Evolutionary conservation across 345 rosid genomes (phyloP).

Genomic region (Pistacia vera): DNA sequence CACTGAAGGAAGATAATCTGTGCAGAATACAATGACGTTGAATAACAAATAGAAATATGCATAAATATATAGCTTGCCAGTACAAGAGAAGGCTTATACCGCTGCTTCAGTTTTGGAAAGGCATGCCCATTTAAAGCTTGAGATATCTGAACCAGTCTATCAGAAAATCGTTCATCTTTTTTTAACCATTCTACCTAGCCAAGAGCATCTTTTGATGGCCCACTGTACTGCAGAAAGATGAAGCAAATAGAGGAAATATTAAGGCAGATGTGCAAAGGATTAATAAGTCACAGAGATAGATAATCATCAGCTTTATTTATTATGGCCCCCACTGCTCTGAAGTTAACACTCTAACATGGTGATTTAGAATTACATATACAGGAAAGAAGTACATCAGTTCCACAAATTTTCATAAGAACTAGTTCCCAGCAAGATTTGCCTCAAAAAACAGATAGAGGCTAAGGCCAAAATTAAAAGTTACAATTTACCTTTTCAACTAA

Average conservation of each 20-base stretch:
- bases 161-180: slow-evolving; percentile 66
- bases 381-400: background rate
- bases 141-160: slow-evolving; percentile 79
- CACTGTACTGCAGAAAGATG: slow-evolving; percentile 79
- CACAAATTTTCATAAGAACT: background rate
- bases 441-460: no score
- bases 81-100: slow-evolving; percentile 84
- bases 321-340: background rate
- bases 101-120: slow-evolving; percentile 83
- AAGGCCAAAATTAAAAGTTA: no score
- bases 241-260: slow-evolving; percentile 14
- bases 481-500: no score
- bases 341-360: background rate
- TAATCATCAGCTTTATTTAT: background rate
- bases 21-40: background rate
- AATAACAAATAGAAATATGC: background rate
- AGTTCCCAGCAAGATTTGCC: no score
- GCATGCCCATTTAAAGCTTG: slow-evolving; percentile 79
- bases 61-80: slow-evolving; percentile 56
- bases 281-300: background rate
- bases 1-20: background rate
- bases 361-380: background rate
- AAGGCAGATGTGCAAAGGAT: background rate
- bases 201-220: slow-evolving; percentile 75
- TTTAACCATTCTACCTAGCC: slow-evolving; percentile 82